Percentiles rank a stretch among this genome's conserved stretches.
Evolutionary conservation across 106 monocot genomes (phyloP).

Genomic region (Acorus calamus): DNA sequence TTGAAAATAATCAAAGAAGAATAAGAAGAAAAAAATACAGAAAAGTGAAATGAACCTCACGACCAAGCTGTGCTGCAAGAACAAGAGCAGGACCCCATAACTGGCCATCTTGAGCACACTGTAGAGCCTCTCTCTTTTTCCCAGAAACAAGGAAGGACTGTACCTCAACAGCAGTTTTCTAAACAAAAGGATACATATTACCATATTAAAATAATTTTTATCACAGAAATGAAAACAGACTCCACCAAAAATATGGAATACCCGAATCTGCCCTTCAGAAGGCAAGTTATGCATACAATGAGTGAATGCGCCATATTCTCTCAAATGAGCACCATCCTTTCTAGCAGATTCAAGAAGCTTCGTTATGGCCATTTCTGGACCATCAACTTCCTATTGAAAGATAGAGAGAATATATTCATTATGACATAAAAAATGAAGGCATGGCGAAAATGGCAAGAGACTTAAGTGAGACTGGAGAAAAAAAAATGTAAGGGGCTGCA

Average conservation of each 20-base stretch:
- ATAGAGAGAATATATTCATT: background rate
- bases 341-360: constrained; percentile 77
- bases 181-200: background rate
- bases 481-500: too few relatives aligned
- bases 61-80: constrained; percentile 88
- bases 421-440: background rate
- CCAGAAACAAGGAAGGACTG: constrained; percentile 93
- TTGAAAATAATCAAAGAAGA: background rate
- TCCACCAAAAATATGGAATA: constrained; percentile 16
- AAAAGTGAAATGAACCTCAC: constrained; percentile 44
- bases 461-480: too few relatives aligned
- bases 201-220: background rate
- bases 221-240: too few relatives aligned
- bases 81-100: constrained; percentile 97
- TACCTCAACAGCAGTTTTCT: constrained; percentile 71
- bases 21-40: background rate
- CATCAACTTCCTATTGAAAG: constrained; percentile 56
- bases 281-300: constrained; percentile 70
- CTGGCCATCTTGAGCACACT: constrained; percentile 88
- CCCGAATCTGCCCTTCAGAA: constrained; percentile 72
- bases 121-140: constrained; percentile 90
- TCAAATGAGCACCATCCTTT: constrained; percentile 25
- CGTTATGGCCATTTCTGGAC: constrained; percentile 77
- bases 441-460: background rate
- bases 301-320: constrained; percentile 44